phyloP scores from a whole-genome alignment of 192 early-diverging fungal genomes.

The Dissophora ornata region DNA sequence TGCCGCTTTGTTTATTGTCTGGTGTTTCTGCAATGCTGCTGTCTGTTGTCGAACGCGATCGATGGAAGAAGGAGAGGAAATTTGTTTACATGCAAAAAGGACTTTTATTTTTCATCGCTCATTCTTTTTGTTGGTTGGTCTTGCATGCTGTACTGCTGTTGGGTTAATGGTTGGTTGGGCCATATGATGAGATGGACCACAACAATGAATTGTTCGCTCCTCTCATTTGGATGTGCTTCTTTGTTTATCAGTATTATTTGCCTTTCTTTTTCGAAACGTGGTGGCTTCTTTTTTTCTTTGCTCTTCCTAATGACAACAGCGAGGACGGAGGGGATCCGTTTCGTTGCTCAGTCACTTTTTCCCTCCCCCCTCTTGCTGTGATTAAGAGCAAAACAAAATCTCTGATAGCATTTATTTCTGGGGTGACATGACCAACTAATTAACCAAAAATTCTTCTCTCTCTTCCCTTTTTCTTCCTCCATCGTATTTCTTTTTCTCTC shows the following conservation, averaged over 20 bases:
- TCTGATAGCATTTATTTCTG: background rate
- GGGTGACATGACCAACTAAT: background rate
- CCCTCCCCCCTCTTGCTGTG: background rate
- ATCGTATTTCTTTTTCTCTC: too few relatives aligned
- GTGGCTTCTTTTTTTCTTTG: background rate
- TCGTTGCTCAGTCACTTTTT: background rate
- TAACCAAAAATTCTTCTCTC: background rate
- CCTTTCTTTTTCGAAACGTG: background rate
- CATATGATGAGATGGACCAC: too few relatives aligned
- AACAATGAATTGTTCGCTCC: background rate
- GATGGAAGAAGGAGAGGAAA: background rate
- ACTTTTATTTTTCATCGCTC: background rate
- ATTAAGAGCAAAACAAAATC: background rate
- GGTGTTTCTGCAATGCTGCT: background rate
- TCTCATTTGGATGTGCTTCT: background rate
- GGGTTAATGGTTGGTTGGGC: too few relatives aligned
- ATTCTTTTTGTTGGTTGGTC: too few relatives aligned
- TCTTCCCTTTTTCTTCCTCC: too few relatives aligned
- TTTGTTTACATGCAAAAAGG: background rate
- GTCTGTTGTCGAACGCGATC: background rate
- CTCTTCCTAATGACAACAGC: too few relatives aligned
- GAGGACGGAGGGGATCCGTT: background rate
- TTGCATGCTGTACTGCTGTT: too few relatives aligned
- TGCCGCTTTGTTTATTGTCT: background rate
- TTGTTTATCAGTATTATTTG: constrained; percentile 1